phyloP scores from a whole-genome alignment of 257 asterid genomes.

The Echium plantagineum region DNA sequence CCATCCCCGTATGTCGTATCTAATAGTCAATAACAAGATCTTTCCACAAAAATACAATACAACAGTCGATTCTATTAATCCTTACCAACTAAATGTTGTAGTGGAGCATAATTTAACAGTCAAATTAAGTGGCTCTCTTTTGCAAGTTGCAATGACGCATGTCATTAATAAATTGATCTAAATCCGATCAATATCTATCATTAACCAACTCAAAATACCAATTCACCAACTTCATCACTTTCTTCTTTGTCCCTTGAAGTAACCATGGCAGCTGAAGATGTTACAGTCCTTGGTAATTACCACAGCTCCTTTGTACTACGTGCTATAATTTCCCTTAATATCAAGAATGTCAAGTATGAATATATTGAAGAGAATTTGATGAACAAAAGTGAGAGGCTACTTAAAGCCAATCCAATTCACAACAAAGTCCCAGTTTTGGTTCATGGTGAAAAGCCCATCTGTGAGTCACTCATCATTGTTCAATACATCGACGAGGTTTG shows the following conservation, averaged over 20 bases:
- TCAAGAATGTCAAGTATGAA: conserved; percentile 16
- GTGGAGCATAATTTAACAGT: no score
- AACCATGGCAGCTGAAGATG: conserved; percentile 3
- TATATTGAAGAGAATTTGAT: conserved; percentile 5
- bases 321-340: conserved; percentile 23
- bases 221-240: no score
- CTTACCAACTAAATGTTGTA: no score
- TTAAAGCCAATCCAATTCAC: conserved; percentile 26
- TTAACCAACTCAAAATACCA: neutral
- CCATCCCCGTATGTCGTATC: no score
- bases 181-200: no score
- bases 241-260: no score
- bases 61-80: no score
- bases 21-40: no score
- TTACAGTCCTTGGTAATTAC: conserved; percentile 9
- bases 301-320: conserved; percentile 16
- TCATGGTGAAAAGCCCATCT: conserved; percentile 16
- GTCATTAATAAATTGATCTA: no score
- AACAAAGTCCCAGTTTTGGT: conserved; percentile 27
- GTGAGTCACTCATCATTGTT: conserved; percentile 26
- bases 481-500: conserved; percentile 30
- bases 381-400: conserved; percentile 26
- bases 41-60: no score
- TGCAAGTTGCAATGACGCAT: no score
- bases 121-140: no score